These are phyloP conservation scores for Pterocarpus santalinus DNA, from an alignment of 306 rosid species.

Conservation along the genomic window DNA sequence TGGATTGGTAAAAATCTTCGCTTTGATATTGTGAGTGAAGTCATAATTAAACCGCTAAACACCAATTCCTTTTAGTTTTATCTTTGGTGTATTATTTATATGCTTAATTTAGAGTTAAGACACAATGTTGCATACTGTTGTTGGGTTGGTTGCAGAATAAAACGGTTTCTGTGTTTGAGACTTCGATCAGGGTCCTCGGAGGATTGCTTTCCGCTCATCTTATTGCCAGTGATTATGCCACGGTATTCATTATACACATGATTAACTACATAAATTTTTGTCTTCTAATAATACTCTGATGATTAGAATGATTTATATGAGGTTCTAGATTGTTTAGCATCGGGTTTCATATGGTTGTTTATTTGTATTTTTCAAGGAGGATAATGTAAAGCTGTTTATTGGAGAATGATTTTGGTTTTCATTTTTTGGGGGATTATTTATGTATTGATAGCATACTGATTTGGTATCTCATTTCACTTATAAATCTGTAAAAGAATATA, in stretches of 20 bases:
- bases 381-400: neutral
- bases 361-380: no score
- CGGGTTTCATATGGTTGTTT: neutral
- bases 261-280: conserved; percentile 10
- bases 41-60: neutral
- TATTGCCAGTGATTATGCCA: conserved; percentile 84
- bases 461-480: conserved; percentile 12
- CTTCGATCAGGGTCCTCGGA: conserved; percentile 88
- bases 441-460: conserved; percentile 16
- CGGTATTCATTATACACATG: conserved; percentile 64
- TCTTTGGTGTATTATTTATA: neutral
- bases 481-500: conserved; percentile 13
- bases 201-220: conserved; percentile 96
- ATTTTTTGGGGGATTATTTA: conserved; percentile 16
- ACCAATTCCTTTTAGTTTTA: neutral
- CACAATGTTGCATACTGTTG: neutral
- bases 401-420: conserved; percentile 6
- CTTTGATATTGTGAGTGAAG: conserved; percentile 89
- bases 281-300: conserved; percentile 3
- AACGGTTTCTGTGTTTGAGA: conserved; percentile 93
- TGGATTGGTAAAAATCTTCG: conserved; percentile 98
- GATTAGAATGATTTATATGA: neutral
- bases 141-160: conserved; percentile 74
- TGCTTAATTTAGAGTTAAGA: neutral
- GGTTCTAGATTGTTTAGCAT: neutral